Evolutionary conservation across 768 basidiomycete species (phyloP), one percentile per base, ranked within the genome.

Genomic region (Leccinum longicurvipes): DNA sequence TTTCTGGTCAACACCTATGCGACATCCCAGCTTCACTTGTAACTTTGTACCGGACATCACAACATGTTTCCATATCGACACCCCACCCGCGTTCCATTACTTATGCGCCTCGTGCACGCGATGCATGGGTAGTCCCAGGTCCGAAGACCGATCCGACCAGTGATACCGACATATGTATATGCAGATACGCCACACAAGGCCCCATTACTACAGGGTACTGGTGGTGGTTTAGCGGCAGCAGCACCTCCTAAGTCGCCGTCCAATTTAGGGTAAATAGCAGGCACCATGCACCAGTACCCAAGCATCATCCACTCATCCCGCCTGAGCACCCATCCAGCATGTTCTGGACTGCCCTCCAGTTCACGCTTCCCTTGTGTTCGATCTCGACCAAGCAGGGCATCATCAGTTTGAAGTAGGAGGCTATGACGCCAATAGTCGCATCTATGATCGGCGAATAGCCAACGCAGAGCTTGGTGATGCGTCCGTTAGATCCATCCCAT

Each of bases 391-490:
- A 28, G 6, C 47, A 31, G 6, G 63, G 63, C 56, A 67, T 60
- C 31, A 62, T 29, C 24, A 51, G 29, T n/a, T 49, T 32, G 3
- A 67, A 50, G 50, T 61, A 59, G 6, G 48, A 27, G 6, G 59
- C 61, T 4, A 65, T 53, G 6, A 14, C 39, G 7, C 28, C 2
- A 4, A 57, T 19, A 3, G 23, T 49, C 8, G 39, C 50, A n/a
- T 60, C 52, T 15, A 4, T 21, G 29, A 67, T 57, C 0, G 61
- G 63, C 12, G 66, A 65, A 50, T 51, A 51, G 12, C 66, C 66
- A 14, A 67, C 50, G 14, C 34, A 9, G 1, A 67, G n/a, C 28
- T 29, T 31, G 6, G 61, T 55, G 3, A 67, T 59, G 4, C 3
- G 47, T 25, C 49, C 42, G 34, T 65, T 67, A 1, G 32, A 45